phyloP scores from a whole-genome alignment of 2,329 filamentous ascomycete genomes.

The Paracamarosporium sp. region DNA sequence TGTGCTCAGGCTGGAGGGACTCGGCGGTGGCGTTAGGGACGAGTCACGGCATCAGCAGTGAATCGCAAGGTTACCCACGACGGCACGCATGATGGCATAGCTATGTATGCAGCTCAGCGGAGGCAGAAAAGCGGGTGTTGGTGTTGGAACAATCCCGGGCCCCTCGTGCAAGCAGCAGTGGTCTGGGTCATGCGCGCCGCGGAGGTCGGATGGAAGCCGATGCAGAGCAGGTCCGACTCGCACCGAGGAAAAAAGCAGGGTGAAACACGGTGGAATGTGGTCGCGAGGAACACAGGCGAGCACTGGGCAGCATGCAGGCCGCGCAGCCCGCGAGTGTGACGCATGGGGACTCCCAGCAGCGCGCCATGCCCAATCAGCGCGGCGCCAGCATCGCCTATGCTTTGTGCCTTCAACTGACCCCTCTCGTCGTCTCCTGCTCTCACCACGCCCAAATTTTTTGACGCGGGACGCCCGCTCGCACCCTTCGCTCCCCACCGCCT shows the following conservation, averaged over 20 bases:
- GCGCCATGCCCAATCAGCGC: neutral
- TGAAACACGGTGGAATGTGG: slow-evolving; percentile 22
- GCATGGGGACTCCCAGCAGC: neutral
- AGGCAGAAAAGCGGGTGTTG: slow-evolving; percentile 1
- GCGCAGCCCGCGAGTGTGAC: neutral
- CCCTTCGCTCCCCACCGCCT: slow-evolving; percentile 24
- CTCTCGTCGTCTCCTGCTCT: slow-evolving; percentile 6
- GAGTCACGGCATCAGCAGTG: neutral
- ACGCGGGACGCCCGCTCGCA: slow-evolving; percentile 10
- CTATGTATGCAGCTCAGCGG: too few species aligned
- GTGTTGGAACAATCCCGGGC: neutral
- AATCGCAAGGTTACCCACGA: neutral
- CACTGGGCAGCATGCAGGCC: slow-evolving; percentile 11
- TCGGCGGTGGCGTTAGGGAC: neutral
- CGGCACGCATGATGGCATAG: neutral
- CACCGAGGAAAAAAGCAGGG: neutral
- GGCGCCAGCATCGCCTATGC: neutral
- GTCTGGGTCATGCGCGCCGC: slow-evolving; percentile 14
- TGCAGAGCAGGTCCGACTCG: too few species aligned
- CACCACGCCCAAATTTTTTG: slow-evolving; percentile 17
- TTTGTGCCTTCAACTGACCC: neutral
- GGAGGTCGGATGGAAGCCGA: slow-evolving; percentile 1
- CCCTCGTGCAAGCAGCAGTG: slow-evolving; percentile 15
- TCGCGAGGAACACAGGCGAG: slow-evolving; percentile 2
- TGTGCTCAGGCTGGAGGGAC: neutral